These are phyloP conservation scores for Aspergillus brasiliensis DNA, from an alignment of 2,329 filamentous ascomycete genomes.

Conservation along the genomic window DNA sequence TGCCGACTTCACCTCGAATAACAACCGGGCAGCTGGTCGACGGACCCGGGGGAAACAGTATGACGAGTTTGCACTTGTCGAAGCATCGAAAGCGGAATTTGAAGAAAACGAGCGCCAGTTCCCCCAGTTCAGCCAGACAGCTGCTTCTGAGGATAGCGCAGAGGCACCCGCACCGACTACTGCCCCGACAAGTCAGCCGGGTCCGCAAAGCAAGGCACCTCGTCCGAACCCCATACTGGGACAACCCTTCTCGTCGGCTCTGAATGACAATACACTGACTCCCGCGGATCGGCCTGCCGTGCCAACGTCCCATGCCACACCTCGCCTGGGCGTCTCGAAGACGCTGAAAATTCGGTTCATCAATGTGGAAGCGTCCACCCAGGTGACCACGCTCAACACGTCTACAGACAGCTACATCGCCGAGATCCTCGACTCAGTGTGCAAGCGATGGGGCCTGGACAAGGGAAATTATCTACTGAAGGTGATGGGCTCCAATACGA, in stretches of 20 bases:
- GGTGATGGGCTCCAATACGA: constrained; percentile 63
- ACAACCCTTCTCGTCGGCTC: constrained; percentile 49
- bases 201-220: constrained; percentile 26
- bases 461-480: constrained; percentile 66
- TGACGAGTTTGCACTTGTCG: constrained; percentile 67
- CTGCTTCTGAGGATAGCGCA: constrained; percentile 34
- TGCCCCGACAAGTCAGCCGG: constrained; percentile 22
- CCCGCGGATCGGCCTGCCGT: constrained; percentile 50
- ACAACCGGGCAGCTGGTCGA: constrained; percentile 60
- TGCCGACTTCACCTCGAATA: constrained; percentile 67
- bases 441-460: constrained; percentile 64
- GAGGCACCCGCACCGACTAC: constrained; percentile 28
- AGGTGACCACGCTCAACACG: constrained; percentile 57
- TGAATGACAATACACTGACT: constrained; percentile 48
- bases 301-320: constrained; percentile 50
- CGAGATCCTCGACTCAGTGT: constrained; percentile 66
- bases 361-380: constrained; percentile 59
- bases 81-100: constrained; percentile 58
- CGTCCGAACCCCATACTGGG: constrained; percentile 47
- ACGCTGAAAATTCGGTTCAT: constrained; percentile 63
- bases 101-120: constrained; percentile 61
- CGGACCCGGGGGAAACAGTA: constrained; percentile 65
- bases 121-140: constrained; percentile 50
- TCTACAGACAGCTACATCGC: constrained; percentile 68
- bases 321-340: constrained; percentile 60